These are phyloP conservation scores for Sclerotinia nivalis DNA, from an alignment of 2,329 filamentous ascomycete genomes.

Conservation along the genomic window DNA sequence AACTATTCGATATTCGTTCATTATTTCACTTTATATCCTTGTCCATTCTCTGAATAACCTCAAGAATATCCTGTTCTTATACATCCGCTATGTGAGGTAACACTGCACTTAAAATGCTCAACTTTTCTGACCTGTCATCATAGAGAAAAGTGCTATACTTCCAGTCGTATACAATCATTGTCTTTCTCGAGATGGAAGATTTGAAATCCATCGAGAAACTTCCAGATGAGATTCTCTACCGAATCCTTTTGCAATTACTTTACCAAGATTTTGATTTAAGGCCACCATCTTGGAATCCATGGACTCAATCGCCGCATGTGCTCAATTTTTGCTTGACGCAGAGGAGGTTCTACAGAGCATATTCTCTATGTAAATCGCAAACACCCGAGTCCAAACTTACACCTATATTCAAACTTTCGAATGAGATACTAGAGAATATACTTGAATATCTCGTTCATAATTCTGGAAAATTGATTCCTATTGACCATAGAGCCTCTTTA, in stretches of 20 bases:
- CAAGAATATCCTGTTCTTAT: slow-evolving; percentile 1
- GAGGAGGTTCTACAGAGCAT: slow-evolving; percentile 23
- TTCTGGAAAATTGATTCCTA: slow-evolving; percentile 50
- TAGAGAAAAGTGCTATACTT: slow-evolving; percentile 10
- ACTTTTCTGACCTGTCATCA: slow-evolving; percentile 8
- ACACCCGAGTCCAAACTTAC: slow-evolving; percentile 14
- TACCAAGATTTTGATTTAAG: slow-evolving; percentile 15
- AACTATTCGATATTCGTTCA: slow-evolving; percentile 9
- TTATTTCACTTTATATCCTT: slow-evolving; percentile 4
- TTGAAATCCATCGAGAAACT: slow-evolving; percentile 22
- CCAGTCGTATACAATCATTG: background rate
- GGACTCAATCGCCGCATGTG: slow-evolving; percentile 18
- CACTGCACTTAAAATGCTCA: background rate
- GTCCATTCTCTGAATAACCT: slow-evolving; percentile 13
- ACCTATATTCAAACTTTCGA: slow-evolving; percentile 29
- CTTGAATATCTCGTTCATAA: slow-evolving; percentile 48
- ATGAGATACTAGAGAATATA: slow-evolving; percentile 26
- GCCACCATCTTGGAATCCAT: slow-evolving; percentile 14
- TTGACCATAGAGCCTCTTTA: slow-evolving; percentile 52
- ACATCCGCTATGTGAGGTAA: slow-evolving; percentile 18
- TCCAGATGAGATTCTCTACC: slow-evolving; percentile 24
- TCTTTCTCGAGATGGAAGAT: slow-evolving; percentile 16
- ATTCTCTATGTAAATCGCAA: slow-evolving; percentile 19
- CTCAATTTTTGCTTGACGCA: slow-evolving; percentile 22
- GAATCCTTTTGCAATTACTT: slow-evolving; percentile 20